Conservation (phyloP, 2,329 filamentous ascomycete species). For the Apiospora malaysiana region DNA sequence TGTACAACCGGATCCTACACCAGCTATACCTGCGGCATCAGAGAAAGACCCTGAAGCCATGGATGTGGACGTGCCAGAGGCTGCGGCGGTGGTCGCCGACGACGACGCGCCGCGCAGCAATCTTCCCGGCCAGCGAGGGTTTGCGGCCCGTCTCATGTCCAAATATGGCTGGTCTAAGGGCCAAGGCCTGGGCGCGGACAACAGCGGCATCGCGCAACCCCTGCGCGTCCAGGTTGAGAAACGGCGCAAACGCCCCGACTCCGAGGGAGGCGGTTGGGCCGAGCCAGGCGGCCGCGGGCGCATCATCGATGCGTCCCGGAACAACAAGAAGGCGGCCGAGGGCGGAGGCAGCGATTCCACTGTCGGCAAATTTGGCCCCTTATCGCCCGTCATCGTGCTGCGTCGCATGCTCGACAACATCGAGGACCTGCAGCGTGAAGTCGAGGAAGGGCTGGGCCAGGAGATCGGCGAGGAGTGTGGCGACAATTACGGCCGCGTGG, state of each 20-base stretch:
- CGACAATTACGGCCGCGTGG: slow-evolving; percentile 85
- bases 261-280: slow-evolving; percentile 79
- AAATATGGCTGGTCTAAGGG: slow-evolving; percentile 96
- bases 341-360: slow-evolving; percentile 25
- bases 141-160: slow-evolving; percentile 85
- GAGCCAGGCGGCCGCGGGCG: slow-evolving; percentile 73
- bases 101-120: slow-evolving; percentile 57
- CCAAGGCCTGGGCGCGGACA: slow-evolving; percentile 81
- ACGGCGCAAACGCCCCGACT: slow-evolving; percentile 77
- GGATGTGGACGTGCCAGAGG: slow-evolving; percentile 40
- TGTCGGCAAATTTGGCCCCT: slow-evolving; percentile 65
- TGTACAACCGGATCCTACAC: slow-evolving; percentile 51
- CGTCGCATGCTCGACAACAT: slow-evolving; percentile 87
- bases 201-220: slow-evolving; percentile 83
- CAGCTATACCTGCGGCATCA: slow-evolving; percentile 45
- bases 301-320: slow-evolving; percentile 71
- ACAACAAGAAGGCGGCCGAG: slow-evolving; percentile 39
- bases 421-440: slow-evolving; percentile 76
- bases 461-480: slow-evolving; percentile 95
- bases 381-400: slow-evolving; percentile 84
- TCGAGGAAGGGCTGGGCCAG: slow-evolving; percentile 78
- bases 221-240: slow-evolving; percentile 86
- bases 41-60: slow-evolving; percentile 45
- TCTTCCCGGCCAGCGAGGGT: slow-evolving; percentile 80
- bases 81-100: slow-evolving; percentile 29